Evolutionary conservation across 139 green algal genomes (phyloP).

Genomic region (Zygnema cylindricum): DNA sequence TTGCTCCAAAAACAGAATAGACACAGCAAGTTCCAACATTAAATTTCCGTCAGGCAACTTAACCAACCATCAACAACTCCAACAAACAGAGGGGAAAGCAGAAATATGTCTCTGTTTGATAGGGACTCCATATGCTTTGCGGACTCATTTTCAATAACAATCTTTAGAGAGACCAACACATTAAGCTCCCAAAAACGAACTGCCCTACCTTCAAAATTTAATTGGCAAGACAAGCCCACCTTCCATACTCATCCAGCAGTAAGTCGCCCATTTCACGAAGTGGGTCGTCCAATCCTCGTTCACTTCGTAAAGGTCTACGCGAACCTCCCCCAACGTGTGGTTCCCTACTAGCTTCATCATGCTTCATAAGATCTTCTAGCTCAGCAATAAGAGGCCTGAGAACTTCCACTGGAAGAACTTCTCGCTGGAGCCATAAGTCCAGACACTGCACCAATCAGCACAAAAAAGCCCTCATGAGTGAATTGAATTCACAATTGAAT

Average conservation of each 20-base stretch:
- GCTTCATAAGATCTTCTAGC: conserved; percentile 35
- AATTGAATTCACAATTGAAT: neutral
- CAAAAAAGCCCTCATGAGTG: neutral
- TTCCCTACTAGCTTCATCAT: conserved; percentile 17
- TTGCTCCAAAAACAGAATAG: too few species aligned
- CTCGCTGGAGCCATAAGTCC: conserved; percentile 29
- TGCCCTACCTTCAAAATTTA: too few species aligned
- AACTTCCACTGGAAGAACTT: conserved; percentile 12
- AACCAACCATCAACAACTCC: too few species aligned
- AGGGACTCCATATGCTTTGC: too few species aligned
- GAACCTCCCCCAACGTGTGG: neutral
- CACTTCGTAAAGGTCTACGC: neutral
- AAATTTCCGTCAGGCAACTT: too few species aligned
- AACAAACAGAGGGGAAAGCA: too few species aligned
- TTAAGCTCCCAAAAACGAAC: too few species aligned
- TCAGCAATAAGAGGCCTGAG: conserved; percentile 29
- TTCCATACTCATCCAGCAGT: conserved; percentile 46
- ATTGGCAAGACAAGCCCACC: too few species aligned
- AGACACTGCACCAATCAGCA: conserved; percentile 25
- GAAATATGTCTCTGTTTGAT: too few species aligned
- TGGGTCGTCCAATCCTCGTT: conserved; percentile 38
- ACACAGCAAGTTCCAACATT: too few species aligned
- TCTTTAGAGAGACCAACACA: too few species aligned
- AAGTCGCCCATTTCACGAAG: conserved; percentile 44
- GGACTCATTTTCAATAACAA: too few species aligned